Conservation (phyloP, 2,329 filamentous ascomycete genomes). For the Alternaria postmessia region DNA sequence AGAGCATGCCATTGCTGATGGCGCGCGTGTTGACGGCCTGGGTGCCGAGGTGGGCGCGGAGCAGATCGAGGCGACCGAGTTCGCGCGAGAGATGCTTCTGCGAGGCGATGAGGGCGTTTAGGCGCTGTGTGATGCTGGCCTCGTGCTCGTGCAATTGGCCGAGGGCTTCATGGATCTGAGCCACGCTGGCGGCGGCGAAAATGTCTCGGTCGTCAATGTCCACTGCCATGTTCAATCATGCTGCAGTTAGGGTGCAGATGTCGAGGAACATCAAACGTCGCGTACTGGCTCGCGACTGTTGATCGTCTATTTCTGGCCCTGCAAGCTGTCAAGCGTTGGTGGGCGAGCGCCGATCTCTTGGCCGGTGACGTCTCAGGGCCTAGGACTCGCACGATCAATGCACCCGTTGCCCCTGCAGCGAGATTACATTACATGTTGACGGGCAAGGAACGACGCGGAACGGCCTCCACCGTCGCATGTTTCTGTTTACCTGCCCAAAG, state of each 20-base stretch:
- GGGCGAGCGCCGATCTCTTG: constrained; percentile 8
- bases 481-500: neutral
- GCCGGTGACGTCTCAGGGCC: constrained; percentile 14
- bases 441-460: constrained; percentile 7
- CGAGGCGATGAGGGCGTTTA: constrained; percentile 79
- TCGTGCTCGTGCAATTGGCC: constrained; percentile 79
- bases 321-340: constrained; percentile 6
- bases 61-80: constrained; percentile 83
- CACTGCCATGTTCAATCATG: constrained; percentile 33
- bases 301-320: constrained; percentile 6
- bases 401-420: constrained; percentile 16
- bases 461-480: neutral
- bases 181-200: constrained; percentile 75
- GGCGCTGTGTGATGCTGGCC: constrained; percentile 73
- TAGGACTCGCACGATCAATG: constrained; percentile 1
- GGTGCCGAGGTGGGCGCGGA: constrained; percentile 85
- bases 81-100: constrained; percentile 89
- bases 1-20: constrained; percentile 90
- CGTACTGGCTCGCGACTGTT: neutral
- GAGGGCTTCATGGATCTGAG: constrained; percentile 82
- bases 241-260: neutral
- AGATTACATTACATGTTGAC: constrained; percentile 15
- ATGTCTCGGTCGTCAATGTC: constrained; percentile 36
- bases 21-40: constrained; percentile 84
- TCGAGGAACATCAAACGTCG: neutral